Evolutionary conservation across 208 protist species (phyloP).

Genomic region (Ichthyophonus hoferi): DNA sequence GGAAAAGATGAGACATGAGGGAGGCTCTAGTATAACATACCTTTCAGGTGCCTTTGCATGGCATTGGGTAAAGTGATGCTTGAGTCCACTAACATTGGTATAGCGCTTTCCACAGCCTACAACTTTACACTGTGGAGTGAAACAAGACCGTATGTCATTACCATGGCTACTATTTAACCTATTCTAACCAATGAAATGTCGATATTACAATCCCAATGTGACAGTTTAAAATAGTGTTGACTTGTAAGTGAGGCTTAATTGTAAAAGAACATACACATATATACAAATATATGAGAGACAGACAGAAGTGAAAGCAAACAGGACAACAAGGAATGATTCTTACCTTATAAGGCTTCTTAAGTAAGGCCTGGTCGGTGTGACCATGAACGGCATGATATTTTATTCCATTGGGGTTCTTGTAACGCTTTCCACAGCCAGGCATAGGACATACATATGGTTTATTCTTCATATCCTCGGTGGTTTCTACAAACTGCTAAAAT

Average conservation of each 20-base stretch:
- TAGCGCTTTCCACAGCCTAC: background rate
- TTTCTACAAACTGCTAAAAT: too few relatives aligned
- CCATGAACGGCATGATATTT: conserved; percentile 47
- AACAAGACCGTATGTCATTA: too few relatives aligned
- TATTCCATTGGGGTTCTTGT: conserved; percentile 50
- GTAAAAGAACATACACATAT: too few relatives aligned
- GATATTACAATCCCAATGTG: too few relatives aligned
- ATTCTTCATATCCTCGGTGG: background rate
- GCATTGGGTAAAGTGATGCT: background rate
- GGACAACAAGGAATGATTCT: background rate
- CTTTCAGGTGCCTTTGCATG: background rate
- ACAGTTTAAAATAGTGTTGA: too few relatives aligned
- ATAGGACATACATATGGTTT: conserved; percentile 15
- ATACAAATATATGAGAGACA: too few relatives aligned
- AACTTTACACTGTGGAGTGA: background rate
- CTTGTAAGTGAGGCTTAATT: too few relatives aligned
- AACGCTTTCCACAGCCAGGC: conserved; percentile 40
- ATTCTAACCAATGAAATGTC: too few relatives aligned
- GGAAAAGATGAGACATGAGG: too few relatives aligned
- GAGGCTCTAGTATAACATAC: too few relatives aligned
- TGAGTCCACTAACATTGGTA: background rate
- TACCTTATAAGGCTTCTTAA: background rate
- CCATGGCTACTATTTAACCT: too few relatives aligned
- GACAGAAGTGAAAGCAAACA: too few relatives aligned
- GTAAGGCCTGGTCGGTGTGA: conserved; percentile 19